A percentile compares a stretch with the other conserved stretches of the same genome.
Evolutionary conservation across 2,329 filamentous ascomycete genomes (phyloP).

Genomic region (Aureobasidium mangrovei): DNA sequence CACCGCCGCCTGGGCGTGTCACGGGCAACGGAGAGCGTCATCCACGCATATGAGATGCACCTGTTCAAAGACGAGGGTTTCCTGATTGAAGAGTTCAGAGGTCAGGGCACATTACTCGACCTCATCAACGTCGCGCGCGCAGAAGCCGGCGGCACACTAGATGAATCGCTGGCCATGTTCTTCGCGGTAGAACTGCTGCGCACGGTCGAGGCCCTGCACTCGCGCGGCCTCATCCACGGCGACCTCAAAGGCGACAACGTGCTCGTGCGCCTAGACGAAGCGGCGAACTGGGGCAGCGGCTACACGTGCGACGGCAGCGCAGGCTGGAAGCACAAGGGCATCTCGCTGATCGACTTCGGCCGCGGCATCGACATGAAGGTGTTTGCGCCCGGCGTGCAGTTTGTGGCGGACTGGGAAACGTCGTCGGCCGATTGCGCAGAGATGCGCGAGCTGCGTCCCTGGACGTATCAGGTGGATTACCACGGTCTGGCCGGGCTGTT

Average conservation of each 20-base stretch:
- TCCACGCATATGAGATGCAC: slow-evolving; percentile 82
- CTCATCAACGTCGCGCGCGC: slow-evolving; percentile 78
- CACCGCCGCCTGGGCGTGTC: slow-evolving; percentile 62
- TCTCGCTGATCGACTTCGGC: slow-evolving; percentile 90
- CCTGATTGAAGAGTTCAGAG: slow-evolving; percentile 75
- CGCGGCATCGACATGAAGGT: slow-evolving; percentile 86
- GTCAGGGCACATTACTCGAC: slow-evolving; percentile 89
- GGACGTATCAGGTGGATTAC: slow-evolving; percentile 97
- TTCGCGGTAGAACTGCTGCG: slow-evolving; percentile 86
- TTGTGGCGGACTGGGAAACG: slow-evolving; percentile 94
- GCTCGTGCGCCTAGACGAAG: slow-evolving; percentile 67
- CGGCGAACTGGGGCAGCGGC: slow-evolving; percentile 43
- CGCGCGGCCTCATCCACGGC: slow-evolving; percentile 73
- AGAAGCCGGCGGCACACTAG: slow-evolving; percentile 54
- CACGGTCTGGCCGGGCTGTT: slow-evolving; percentile 83
- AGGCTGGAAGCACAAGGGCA: slow-evolving; percentile 72
- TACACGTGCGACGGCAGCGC: slow-evolving; percentile 66
- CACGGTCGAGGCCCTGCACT: slow-evolving; percentile 78
- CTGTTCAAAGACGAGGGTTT: slow-evolving; percentile 86
- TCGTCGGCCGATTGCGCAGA: slow-evolving; percentile 82
- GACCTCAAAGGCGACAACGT: slow-evolving; percentile 96
- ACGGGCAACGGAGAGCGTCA: slow-evolving; percentile 66
- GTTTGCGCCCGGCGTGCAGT: slow-evolving; percentile 68
- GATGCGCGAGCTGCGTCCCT: slow-evolving; percentile 86
- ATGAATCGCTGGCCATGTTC: slow-evolving; percentile 90